Conservation (phyloP, 78 protist species). For the Capsaspora owczarzaki region DNA sequence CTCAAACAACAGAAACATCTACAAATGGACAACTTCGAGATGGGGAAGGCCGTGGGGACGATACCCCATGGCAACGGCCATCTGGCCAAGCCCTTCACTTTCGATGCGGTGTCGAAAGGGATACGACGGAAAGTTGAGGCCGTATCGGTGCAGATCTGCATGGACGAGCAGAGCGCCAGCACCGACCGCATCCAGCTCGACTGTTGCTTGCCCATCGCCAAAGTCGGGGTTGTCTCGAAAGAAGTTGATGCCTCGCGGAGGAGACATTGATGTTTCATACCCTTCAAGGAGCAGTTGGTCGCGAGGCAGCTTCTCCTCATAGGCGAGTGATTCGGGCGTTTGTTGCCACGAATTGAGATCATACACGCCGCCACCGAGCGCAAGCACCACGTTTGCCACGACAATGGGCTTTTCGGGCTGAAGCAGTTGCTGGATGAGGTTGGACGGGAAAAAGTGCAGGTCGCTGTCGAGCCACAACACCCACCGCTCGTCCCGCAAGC, state of each 20-base stretch:
- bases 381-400: neutral
- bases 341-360: neutral
- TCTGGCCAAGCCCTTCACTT: neutral
- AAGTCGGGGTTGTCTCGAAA: neutral
- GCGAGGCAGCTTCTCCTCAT: neutral
- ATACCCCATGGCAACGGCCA: neutral
- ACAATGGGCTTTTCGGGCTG: neutral
- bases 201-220: no score
- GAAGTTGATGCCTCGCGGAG: neutral
- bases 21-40: neutral
- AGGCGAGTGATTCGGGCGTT: neutral
- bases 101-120: neutral
- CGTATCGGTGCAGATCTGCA: neutral
- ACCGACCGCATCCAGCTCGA: neutral
- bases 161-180: neutral
- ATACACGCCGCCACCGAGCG: neutral
- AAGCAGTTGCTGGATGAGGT: neutral
- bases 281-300: neutral
- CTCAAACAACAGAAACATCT: no score
- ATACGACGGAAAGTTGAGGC: neutral
- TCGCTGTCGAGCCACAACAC: conserved; percentile 1
- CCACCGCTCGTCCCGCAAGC: neutral
- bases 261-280: neutral
- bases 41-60: neutral
- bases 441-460: neutral